These are phyloP conservation scores for Paraphoma chrysanthemicola DNA, from an alignment of 2,329 filamentous ascomycete genomes.

Conservation along the genomic window DNA sequence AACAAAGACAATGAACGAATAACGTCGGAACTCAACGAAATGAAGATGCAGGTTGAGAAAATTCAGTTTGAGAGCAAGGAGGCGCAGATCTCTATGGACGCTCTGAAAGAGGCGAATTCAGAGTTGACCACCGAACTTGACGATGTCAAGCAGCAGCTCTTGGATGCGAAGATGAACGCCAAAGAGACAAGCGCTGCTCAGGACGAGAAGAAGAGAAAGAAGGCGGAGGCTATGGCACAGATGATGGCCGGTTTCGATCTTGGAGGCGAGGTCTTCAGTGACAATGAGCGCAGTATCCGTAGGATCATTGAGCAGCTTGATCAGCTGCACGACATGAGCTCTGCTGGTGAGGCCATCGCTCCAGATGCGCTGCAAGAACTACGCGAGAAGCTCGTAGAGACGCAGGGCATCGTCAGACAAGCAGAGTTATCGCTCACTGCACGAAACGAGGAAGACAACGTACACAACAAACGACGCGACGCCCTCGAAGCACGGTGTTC, in stretches of 20 bases:
- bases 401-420: slow-evolving; percentile 90
- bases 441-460: slow-evolving; percentile 68
- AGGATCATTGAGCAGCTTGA: slow-evolving; percentile 86
- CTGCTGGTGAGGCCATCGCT: slow-evolving; percentile 78
- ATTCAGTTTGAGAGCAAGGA: slow-evolving; percentile 96
- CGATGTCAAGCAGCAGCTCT: slow-evolving; percentile 92
- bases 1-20: slow-evolving; percentile 91
- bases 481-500: slow-evolving; percentile 80
- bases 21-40: slow-evolving; percentile 84
- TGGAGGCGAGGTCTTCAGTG: slow-evolving; percentile 89
- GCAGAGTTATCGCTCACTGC: slow-evolving; percentile 86
- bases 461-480: slow-evolving; percentile 67
- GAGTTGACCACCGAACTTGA: slow-evolving; percentile 93
- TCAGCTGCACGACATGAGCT: slow-evolving; percentile 75
- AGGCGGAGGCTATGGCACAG: slow-evolving; percentile 98
- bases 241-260: slow-evolving; percentile 99
- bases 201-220: slow-evolving; percentile 98
- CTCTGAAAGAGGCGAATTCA: slow-evolving; percentile 91
- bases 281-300: slow-evolving; percentile 86
- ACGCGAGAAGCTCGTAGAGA: slow-evolving; percentile 80
- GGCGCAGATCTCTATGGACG: slow-evolving; percentile 96
- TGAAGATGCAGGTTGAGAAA: slow-evolving; percentile 96
- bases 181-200: slow-evolving; percentile 89
- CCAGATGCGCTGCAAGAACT: slow-evolving; percentile 82
- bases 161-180: slow-evolving; percentile 95